Percentiles rank a stretch among this genome's conserved stretches.
These are phyloP conservation scores for Rhododendron ferrugineum DNA, from an alignment of 148 eudicot species.

Conservation along the genomic window DNA sequence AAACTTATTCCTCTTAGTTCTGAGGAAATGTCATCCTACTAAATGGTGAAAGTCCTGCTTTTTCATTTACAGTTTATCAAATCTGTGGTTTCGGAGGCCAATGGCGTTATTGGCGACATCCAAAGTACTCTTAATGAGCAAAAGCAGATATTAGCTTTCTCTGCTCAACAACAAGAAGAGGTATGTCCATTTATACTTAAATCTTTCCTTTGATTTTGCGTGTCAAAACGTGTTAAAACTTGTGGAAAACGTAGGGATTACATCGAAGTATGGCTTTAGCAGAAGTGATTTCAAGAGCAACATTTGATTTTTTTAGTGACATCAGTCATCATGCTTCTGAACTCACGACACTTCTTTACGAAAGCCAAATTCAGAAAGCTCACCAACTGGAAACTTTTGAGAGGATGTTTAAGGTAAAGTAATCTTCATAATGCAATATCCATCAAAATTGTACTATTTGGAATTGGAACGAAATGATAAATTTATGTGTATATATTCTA, in stretches of 20 bases:
- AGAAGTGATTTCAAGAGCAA: conserved; percentile 51
- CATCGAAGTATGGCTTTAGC: conserved; percentile 58
- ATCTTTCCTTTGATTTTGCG: background rate
- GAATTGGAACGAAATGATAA: background rate
- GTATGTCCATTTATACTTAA: conserved; percentile 21
- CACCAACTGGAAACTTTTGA: conserved; percentile 45
- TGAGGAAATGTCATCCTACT: background rate
- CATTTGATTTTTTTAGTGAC: conserved; percentile 52
- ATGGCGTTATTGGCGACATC: conserved; percentile 41
- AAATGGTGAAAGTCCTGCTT: background rate
- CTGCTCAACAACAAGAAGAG: conserved; percentile 73
- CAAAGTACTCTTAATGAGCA: conserved; percentile 51
- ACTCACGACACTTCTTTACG: conserved; percentile 43
- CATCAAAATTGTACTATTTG: background rate
- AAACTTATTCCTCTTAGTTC: background rate
- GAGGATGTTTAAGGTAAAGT: conserved; percentile 59
- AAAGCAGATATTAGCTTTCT: conserved; percentile 43
- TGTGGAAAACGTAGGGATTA: conserved; percentile 43
- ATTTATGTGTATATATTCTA: background rate
- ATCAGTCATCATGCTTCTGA: conserved; percentile 46
- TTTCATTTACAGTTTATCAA: conserved; percentile 44
- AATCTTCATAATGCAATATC: background rate
- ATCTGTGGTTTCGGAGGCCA: conserved; percentile 49
- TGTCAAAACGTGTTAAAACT: background rate
- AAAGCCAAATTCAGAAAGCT: conserved; percentile 42